Evolutionary conservation across 2,329 filamentous ascomycete species (phyloP).

Genomic region (Fusarium protoensiforme): DNA sequence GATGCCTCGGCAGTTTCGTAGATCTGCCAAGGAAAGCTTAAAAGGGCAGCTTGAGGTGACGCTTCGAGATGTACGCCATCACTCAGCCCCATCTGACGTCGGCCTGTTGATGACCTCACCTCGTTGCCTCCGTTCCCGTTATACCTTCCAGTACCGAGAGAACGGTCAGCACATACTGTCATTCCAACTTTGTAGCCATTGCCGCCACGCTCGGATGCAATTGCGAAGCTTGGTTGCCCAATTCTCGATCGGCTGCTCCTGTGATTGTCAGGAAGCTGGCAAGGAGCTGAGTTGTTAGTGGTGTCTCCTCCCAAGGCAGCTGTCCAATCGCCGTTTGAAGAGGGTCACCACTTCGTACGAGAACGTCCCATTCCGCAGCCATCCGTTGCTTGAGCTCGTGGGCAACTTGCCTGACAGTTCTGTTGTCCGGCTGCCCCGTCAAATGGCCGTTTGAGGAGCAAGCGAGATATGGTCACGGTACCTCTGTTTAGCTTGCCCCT

Average conservation of each 20-base stretch:
- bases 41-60: background rate
- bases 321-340: slow-evolving; percentile 20
- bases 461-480: slow-evolving; percentile 30
- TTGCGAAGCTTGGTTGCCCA: background rate
- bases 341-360: slow-evolving; percentile 16
- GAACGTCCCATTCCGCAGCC: slow-evolving; percentile 4
- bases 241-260: background rate
- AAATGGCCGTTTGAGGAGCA: slow-evolving; percentile 16
- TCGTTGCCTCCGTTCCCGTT: background rate
- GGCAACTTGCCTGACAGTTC: slow-evolving; percentile 12
- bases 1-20: slow-evolving; percentile 1
- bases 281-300: slow-evolving; percentile 23
- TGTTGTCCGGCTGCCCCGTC: slow-evolving; percentile 5
- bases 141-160: background rate
- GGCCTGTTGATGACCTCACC: background rate
- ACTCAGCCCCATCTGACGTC: background rate
- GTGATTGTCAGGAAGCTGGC: slow-evolving; percentile 1
- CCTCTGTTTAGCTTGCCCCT: slow-evolving; percentile 26
- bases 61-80: background rate
- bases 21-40: slow-evolving; percentile 27
- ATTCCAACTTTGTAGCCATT: slow-evolving; percentile 2
- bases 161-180: background rate
- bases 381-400: background rate
- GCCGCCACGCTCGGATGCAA: slow-evolving; percentile 23
- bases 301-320: slow-evolving; percentile 1